Evolutionary conservation across 371 early-diverging fungal species (phyloP), one percentile per base, ranked within the genome.

Genomic region (Choanephora cucurbitarum): DNA sequence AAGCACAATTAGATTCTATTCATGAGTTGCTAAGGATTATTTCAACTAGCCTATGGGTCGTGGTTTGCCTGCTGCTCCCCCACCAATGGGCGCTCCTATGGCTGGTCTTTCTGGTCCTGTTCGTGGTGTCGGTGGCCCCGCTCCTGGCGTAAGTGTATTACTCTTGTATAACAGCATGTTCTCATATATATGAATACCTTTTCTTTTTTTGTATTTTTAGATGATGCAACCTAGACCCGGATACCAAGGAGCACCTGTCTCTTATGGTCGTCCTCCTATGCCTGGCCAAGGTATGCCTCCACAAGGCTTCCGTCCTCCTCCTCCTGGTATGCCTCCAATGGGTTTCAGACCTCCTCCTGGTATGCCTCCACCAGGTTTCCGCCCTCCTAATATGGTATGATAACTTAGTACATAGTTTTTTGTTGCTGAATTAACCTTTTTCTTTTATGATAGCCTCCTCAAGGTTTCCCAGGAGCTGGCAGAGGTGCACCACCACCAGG

Each of bases 41-140:
- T n/a, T n/a, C n/a, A 13, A 17, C 19, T 67, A 92, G 49, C 92
- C 95, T 55, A 93, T 92, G 41, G 95, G 95, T 46, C 88, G 97
- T 58, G 97, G 97, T 44, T 73, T 97, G 62, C 94, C 95, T 44
- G 81, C 92, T 47, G 87, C 85, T 43, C 85, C 85, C 23, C 85
- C 86, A n/a, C 81, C 83, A 22, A 79, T 72, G 50, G 73, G 72
- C 57, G 77, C 66, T 8, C 72, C 78, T 24, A 75, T 77, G 67
- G 56, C 73, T 40, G 95, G 93, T 42, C 79, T 95, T 44, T 85
- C 88, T 52, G 95, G 93, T 21, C 96, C 95, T 24, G 91, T 93
- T 31, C 84, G 94, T 49, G 95, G 96, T 42, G 86, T 97, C 43
- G 95, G 97, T 56, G 97, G 93, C 44, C 95, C 97, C 49, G 89